Evolutionary conservation across 2,329 filamentous ascomycete species (phyloP).

Genomic region (Blastomyces emzantsi): DNA sequence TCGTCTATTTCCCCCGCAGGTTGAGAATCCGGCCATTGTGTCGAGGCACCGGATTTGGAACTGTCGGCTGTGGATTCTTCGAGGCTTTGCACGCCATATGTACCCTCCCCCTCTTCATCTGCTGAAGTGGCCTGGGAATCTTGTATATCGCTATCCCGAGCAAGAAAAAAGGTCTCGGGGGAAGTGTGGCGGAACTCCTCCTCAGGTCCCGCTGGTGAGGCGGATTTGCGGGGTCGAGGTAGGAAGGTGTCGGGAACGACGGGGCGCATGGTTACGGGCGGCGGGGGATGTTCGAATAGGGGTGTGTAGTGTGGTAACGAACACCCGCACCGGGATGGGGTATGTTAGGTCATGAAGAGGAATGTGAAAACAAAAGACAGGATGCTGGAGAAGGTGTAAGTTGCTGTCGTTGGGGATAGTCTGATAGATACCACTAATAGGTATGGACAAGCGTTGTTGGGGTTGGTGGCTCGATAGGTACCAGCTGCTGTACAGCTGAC

Average conservation of each 20-base stretch:
- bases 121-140: conserved; percentile 24
- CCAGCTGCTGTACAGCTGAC: background rate
- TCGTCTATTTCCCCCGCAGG: background rate
- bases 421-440: background rate
- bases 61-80: conserved; percentile 39
- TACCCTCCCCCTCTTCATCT: conserved; percentile 34
- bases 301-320: background rate
- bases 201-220: conserved; percentile 23
- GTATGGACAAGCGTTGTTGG: background rate
- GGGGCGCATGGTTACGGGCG: conserved; percentile 27
- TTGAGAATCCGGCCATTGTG: background rate
- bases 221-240: conserved; percentile 30
- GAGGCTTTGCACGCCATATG: conserved; percentile 50
- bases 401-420: background rate
- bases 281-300: no score
- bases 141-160: conserved; percentile 45
- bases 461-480: background rate
- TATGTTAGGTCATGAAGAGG: background rate
- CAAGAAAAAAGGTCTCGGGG: conserved; percentile 53
- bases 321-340: background rate
- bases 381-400: background rate
- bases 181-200: conserved; percentile 31
- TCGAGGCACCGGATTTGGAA: conserved; percentile 23
- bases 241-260: conserved; percentile 27
- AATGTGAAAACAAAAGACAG: background rate